These are phyloP conservation scores for Amanita pseudoporphyria DNA, from an alignment of 768 basidiomycete species.

Conservation along the genomic window DNA sequence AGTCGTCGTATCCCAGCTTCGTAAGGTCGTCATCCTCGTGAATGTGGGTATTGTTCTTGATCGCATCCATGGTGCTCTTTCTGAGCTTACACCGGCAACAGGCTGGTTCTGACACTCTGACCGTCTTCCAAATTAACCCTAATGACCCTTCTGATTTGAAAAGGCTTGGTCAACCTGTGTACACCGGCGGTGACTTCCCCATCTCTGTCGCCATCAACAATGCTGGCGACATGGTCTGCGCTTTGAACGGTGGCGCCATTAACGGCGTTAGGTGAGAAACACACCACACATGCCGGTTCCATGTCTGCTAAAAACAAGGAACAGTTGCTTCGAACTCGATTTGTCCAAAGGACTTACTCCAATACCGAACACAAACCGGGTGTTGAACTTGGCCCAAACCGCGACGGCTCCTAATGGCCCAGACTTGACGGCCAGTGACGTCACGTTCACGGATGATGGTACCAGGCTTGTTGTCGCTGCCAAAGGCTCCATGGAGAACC, in stretches of 20 bases:
- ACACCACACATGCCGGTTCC: background rate
- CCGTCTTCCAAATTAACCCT: constrained; percentile 31
- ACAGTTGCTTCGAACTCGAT: constrained; percentile 36
- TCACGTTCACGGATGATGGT: constrained; percentile 37
- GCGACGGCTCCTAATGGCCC: constrained; percentile 39
- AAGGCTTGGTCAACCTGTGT: constrained; percentile 34
- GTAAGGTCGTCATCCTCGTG: constrained; percentile 23
- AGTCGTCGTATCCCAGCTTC: constrained; percentile 13
- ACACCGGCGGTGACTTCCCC: constrained; percentile 41
- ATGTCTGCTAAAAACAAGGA: background rate
- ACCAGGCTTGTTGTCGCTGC: constrained; percentile 35
- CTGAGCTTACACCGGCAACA: constrained; percentile 8
- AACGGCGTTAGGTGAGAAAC: constrained; percentile 9
- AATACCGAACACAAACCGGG: constrained; percentile 30
- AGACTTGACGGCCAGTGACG: constrained; percentile 30
- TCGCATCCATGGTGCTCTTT: background rate
- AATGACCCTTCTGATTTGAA: constrained; percentile 29
- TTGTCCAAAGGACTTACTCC: constrained; percentile 27
- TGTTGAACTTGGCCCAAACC: constrained; percentile 37
- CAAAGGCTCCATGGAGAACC: constrained; percentile 27
- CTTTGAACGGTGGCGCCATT: constrained; percentile 28
- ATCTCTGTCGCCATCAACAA: constrained; percentile 29
- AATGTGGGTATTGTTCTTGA: constrained; percentile 18
- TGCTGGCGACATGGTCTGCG: constrained; percentile 21
- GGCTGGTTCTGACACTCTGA: constrained; percentile 33